A percentile compares a stretch with the other conserved stretches of the same genome.
Evolutionary conservation across 306 rosid species (phyloP).

Genomic region (Cicer bijugum): DNA sequence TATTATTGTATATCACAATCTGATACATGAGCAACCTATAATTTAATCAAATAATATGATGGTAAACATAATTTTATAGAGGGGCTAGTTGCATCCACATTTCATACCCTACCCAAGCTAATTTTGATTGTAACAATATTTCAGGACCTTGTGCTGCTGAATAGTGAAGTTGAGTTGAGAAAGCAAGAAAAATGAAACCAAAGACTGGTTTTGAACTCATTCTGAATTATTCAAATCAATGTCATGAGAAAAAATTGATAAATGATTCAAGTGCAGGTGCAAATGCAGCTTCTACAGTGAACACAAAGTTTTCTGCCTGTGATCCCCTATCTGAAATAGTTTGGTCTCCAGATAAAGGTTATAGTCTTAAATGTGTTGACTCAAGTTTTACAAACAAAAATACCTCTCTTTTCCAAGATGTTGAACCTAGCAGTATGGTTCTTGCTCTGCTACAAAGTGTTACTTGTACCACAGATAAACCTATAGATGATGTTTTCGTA

Average conservation of each 20-base stretch:
- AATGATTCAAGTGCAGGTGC: constrained; percentile 88
- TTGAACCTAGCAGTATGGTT: constrained; percentile 64
- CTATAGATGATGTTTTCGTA: constrained; percentile 46
- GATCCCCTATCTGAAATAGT: constrained; percentile 85
- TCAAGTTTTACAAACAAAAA: constrained; percentile 55
- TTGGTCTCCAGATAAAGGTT: constrained; percentile 85
- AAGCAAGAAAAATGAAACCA: constrained; percentile 56
- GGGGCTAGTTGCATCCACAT: neutral
- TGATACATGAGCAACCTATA: neutral
- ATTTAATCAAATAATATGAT: neutral
- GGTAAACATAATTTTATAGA: neutral
- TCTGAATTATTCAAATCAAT: constrained; percentile 50
- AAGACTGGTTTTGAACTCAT: constrained; percentile 60
- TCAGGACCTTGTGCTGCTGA: constrained; percentile 50
- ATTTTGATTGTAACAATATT: constrained; percentile 42
- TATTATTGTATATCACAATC: neutral
- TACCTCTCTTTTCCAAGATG: constrained; percentile 48
- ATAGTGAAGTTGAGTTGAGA: constrained; percentile 62
- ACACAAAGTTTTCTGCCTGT: constrained; percentile 54
- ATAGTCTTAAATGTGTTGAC: constrained; percentile 62
- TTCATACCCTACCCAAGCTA: neutral
- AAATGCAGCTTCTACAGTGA: constrained; percentile 77
- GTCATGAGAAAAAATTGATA: constrained; percentile 46
- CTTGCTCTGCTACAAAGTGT: constrained; percentile 54
- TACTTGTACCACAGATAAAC: constrained; percentile 44